phyloP scores from a whole-genome alignment of 2,329 filamentous ascomycete species.

The Graphilbum fragrans region DNA sequence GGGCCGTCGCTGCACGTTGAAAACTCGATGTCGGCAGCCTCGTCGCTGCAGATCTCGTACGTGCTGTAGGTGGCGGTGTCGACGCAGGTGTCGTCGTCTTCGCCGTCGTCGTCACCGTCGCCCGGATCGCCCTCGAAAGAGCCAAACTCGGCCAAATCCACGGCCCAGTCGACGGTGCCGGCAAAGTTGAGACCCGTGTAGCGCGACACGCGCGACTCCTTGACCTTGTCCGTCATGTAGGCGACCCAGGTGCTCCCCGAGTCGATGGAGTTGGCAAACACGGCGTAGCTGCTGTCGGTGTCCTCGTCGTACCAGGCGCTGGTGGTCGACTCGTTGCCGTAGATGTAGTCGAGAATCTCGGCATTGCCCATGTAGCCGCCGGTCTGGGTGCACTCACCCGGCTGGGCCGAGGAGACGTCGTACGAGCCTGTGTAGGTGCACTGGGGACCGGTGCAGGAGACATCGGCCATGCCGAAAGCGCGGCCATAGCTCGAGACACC shows the following conservation, averaged over 20 bases:
- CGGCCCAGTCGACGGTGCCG: slow-evolving; percentile 14
- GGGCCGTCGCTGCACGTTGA: neutral
- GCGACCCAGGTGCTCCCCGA: slow-evolving; percentile 6
- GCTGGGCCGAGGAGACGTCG: slow-evolving; percentile 14
- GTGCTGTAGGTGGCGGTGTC: neutral
- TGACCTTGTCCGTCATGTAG: slow-evolving; percentile 8
- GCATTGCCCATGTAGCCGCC: slow-evolving; percentile 24
- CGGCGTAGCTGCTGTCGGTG: slow-evolving; percentile 7
- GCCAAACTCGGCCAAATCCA: slow-evolving; percentile 7
- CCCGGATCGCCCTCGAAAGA: neutral
- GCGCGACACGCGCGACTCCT: slow-evolving; percentile 6
- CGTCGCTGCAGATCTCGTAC: neutral
- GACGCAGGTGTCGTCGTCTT: neutral
- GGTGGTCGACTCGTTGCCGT: neutral
- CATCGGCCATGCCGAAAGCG: slow-evolving; percentile 18
- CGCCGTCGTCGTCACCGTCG: neutral
- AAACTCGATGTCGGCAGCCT: neutral
- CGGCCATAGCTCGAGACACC: slow-evolving; percentile 22
- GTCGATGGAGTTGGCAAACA: slow-evolving; percentile 2
- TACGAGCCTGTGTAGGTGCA: slow-evolving; percentile 20
- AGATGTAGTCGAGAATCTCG: slow-evolving; percentile 18
- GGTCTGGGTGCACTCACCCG: slow-evolving; percentile 22
- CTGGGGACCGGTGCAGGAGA: slow-evolving; percentile 16
- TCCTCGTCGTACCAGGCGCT: slow-evolving; percentile 2
- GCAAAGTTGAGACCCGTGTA: slow-evolving; percentile 9